These are phyloP conservation scores for Xanthoceras sorbifolium DNA, from an alignment of 345 rosid species.

Conservation along the genomic window DNA sequence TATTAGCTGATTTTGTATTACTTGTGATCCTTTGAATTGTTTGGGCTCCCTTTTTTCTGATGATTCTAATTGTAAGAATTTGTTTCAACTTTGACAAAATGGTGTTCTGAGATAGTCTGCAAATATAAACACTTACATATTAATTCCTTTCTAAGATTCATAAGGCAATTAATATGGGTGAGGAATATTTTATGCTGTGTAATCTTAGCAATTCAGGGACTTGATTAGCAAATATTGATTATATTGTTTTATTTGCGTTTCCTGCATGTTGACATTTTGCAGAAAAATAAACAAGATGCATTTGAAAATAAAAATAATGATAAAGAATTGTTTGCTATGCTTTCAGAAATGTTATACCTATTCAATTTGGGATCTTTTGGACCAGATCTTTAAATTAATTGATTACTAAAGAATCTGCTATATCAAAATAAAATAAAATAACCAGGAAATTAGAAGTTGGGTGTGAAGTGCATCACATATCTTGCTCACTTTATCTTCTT, in stretches of 20 bases:
- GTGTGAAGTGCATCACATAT: background rate
- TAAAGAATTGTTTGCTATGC: background rate
- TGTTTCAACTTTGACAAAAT: background rate
- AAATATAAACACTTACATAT: background rate
- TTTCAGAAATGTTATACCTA: background rate
- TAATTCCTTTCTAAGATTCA: background rate
- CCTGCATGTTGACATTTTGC: background rate
- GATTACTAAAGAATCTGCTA: background rate
- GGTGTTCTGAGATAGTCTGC: background rate
- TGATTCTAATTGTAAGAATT: background rate
- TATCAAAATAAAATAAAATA: background rate
- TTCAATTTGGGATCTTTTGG: background rate
- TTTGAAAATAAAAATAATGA: too few relatives aligned
- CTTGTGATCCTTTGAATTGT: constrained; percentile 3
- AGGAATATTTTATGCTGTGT: background rate
- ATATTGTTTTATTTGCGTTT: background rate
- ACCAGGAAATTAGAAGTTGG: background rate
- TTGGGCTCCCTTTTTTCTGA: background rate
- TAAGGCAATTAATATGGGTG: background rate
- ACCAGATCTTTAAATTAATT: background rate
- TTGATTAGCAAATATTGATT: background rate
- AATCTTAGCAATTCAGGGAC: background rate
- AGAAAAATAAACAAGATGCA: background rate
- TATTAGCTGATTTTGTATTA: constrained; percentile 2
- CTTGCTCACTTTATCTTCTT: background rate